A percentile compares a stretch with the other conserved stretches of the same genome.
Conservation (phyloP, 1,139 yeast genomes). For the Geotrichum macrosporum region DNA sequence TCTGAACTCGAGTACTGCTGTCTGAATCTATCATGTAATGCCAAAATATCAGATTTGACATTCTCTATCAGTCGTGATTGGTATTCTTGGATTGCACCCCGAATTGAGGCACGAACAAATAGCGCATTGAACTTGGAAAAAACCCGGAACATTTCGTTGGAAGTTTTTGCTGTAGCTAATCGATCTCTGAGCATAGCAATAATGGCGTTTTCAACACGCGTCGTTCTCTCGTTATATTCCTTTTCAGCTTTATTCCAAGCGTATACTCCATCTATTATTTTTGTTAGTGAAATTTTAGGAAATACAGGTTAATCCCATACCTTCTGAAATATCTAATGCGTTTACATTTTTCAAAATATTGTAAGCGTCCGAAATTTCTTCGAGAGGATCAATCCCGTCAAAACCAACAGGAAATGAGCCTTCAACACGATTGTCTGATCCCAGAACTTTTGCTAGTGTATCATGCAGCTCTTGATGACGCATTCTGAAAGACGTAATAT, state of each 20-base stretch:
- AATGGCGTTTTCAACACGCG: conserved; percentile 46
- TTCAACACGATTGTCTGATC: conserved; percentile 30
- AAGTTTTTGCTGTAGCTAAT: conserved; percentile 41
- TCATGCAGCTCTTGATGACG: conserved; percentile 51
- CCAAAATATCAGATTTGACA: conserved; percentile 46
- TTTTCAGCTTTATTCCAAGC: conserved; percentile 44
- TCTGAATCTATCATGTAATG: conserved; percentile 43
- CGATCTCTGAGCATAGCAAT: conserved; percentile 41
- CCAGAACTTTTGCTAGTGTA: conserved; percentile 40
- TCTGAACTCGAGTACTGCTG: conserved; percentile 38
- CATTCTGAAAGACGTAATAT: conserved; percentile 47
- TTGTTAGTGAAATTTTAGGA: too few relatives aligned
- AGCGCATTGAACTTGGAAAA: conserved; percentile 49
- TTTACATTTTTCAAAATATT: conserved; percentile 40
- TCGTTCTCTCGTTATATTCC: conserved; percentile 43
- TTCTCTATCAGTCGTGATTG: conserved; percentile 48
- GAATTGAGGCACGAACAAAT: conserved; percentile 48
- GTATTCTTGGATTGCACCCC: conserved; percentile 54
- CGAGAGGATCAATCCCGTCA: conserved; percentile 34
- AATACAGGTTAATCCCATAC: too few relatives aligned
- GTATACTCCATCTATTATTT: conserved; percentile 35
- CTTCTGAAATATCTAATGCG: conserved; percentile 41
- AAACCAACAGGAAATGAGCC: conserved; percentile 26
- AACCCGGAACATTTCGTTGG: conserved; percentile 49
- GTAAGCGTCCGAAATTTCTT: conserved; percentile 44